Percentiles rank a stretch among this genome's conserved stretches.
Conservation (phyloP, 306 rosid genomes). For the Cicer yamashitae region DNA sequence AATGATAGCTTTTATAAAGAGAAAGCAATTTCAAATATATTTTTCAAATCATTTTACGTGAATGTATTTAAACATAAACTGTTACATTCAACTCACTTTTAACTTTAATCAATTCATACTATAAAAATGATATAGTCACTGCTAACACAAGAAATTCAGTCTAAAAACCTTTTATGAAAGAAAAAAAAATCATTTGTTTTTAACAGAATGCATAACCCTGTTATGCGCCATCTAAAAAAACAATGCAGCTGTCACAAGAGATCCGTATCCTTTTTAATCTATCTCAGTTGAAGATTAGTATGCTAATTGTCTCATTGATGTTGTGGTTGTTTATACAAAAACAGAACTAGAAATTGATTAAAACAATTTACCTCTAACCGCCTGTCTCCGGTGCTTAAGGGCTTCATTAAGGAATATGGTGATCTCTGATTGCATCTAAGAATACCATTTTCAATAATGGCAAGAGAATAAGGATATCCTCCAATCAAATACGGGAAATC, state of each 20-base stretch:
- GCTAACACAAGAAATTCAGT: not conserved
- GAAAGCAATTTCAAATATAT: no score
- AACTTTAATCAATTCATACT: no score
- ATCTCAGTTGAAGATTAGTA: no score
- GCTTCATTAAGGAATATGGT: constrained; percentile 75
- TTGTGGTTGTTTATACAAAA: no score
- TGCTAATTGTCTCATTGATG: no score
- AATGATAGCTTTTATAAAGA: no score
- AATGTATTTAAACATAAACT: not conserved
- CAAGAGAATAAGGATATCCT: constrained; percentile 77
- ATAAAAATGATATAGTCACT: no score
- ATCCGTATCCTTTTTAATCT: no score
- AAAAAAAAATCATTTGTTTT: no score
- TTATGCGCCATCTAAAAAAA: not conserved
- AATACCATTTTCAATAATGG: constrained; percentile 72
- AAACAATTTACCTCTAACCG: constrained; percentile 69
- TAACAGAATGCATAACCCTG: not conserved
- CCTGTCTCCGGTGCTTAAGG: constrained; percentile 69
- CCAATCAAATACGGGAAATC: constrained; percentile 84
- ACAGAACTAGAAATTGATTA: constrained; percentile 11
- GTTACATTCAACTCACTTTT: not conserved
- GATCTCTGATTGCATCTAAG: constrained; percentile 84
- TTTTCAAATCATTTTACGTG: no score
- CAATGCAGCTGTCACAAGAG: not conserved
- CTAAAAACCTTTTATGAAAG: not conserved